Conservation (phyloP, 1,284 basidiomycete genomes). For the Nidula niveotomentosa region DNA sequence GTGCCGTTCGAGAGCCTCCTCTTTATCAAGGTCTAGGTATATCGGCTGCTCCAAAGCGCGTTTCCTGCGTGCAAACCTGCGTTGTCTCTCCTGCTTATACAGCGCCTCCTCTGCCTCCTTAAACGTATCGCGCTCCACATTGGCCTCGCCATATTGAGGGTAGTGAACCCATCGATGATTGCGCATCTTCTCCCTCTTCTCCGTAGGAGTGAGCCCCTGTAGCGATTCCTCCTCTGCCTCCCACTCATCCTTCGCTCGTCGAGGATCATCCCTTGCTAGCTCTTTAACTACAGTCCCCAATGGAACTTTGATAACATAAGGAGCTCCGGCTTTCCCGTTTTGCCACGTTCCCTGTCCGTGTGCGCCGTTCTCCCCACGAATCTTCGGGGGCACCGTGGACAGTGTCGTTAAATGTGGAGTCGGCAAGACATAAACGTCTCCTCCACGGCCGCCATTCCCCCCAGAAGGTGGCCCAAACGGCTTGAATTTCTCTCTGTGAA, state of each 20-base stretch:
- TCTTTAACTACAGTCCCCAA: conserved; percentile 88
- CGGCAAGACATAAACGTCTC: conserved; percentile 82
- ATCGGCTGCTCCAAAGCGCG: conserved; percentile 44
- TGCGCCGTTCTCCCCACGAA: conserved; percentile 67
- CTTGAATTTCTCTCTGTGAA: conserved; percentile 79
- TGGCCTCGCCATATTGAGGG: conserved; percentile 64
- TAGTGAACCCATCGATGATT: conserved; percentile 81
- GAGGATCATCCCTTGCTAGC: conserved; percentile 61
- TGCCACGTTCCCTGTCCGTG: conserved; percentile 84
- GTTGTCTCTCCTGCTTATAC: conserved; percentile 64
- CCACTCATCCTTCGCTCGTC: conserved; percentile 62
- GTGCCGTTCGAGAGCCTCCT: conserved; percentile 40
- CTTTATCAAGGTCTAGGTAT: conserved; percentile 59
- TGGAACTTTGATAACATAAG: conserved; percentile 79
- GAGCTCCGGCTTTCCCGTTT: conserved; percentile 75
- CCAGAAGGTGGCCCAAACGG: conserved; percentile 86
- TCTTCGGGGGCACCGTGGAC: conserved; percentile 64
- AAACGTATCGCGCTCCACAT: conserved; percentile 67
- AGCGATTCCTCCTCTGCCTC: conserved; percentile 68
- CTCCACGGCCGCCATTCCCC: conserved; percentile 87
- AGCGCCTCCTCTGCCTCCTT: conserved; percentile 70
- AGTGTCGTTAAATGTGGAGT: conserved; percentile 78
- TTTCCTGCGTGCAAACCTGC: conserved; percentile 43
- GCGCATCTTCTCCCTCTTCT: conserved; percentile 57
- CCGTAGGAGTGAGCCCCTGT: conserved; percentile 42